phyloP scores from a whole-genome alignment of 2,329 filamentous ascomycete species.

The Exophiala sp. region DNA sequence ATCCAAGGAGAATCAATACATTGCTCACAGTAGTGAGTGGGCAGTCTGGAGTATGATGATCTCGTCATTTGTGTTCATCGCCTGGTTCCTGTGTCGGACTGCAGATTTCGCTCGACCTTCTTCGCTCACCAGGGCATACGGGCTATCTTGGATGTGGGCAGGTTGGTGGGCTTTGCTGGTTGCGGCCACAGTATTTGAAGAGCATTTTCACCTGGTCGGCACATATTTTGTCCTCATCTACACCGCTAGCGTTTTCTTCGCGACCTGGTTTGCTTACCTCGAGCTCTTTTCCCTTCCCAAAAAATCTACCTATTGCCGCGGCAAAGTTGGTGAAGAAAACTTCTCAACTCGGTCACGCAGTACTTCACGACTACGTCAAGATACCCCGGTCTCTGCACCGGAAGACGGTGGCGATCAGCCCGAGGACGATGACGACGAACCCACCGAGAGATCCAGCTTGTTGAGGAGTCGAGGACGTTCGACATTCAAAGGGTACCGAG shows the following conservation, averaged over 20 bases:
- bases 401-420: conserved; percentile 35
- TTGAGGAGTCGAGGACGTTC: conserved; percentile 19
- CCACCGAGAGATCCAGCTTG: conserved; percentile 25
- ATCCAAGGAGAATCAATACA: conserved; percentile 79
- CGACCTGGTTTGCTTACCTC: conserved; percentile 69
- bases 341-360: conserved; percentile 36
- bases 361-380: conserved; percentile 14
- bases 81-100: conserved; percentile 78
- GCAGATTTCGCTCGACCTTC: conserved; percentile 78
- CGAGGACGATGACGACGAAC: conserved; percentile 37
- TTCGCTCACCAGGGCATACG: conserved; percentile 78
- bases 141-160: conserved; percentile 77
- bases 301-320: conserved; percentile 66
- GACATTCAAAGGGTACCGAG: conserved; percentile 27
- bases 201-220: conserved; percentile 67
- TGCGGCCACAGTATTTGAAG: conserved; percentile 68
- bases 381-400: conserved; percentile 17
- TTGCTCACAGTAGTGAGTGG: conserved; percentile 87
- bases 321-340: conserved; percentile 49
- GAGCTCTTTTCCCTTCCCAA: conserved; percentile 75
- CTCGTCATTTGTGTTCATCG: conserved; percentile 71
- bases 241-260: conserved; percentile 70
- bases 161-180: conserved; percentile 72
- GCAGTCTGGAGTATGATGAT: conserved; percentile 85
- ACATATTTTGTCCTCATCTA: conserved; percentile 81